A percentile compares a stretch with the other conserved stretches of the same genome.
These are phyloP conservation scores for Anisodus acutangulus DNA, from an alignment of 257 asterid genomes.

Conservation along the genomic window DNA sequence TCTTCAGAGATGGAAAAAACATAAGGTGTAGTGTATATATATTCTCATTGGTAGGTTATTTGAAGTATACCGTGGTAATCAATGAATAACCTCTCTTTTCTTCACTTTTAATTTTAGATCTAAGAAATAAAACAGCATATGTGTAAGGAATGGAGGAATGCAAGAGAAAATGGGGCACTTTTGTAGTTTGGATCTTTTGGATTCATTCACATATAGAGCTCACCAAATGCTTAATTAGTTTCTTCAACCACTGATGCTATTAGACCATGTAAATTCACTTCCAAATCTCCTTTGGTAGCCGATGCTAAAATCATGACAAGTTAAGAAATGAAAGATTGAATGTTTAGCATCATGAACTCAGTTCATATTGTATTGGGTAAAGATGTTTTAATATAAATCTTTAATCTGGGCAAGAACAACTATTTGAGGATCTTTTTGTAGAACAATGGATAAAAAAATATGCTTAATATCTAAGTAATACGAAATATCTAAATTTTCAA, in stretches of 20 bases:
- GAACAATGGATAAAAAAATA: neutral
- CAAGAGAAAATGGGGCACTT: neutral
- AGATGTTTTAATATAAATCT: too few relatives aligned
- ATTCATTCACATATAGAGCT: slow-evolving; percentile 20
- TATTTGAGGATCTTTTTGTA: neutral
- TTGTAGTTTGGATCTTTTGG: neutral
- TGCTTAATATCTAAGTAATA: too few relatives aligned
- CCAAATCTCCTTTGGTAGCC: neutral
- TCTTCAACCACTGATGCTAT: neutral
- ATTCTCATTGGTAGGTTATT: neutral
- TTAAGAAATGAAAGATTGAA: slow-evolving; percentile 7
- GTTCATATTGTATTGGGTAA: too few relatives aligned
- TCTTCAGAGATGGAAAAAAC: neutral
- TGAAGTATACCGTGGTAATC: slow-evolving; percentile 8
- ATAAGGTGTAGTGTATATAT: too few relatives aligned
- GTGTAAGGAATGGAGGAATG: neutral
- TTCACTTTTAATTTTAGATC: neutral
- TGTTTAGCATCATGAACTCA: too few relatives aligned
- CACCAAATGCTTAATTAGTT: neutral
- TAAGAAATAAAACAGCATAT: neutral
- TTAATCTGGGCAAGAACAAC: neutral
- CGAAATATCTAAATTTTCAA: neutral
- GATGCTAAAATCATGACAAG: neutral
- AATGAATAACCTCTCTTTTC: neutral
- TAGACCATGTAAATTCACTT: neutral